These are phyloP conservation scores for Penicillium decumbens DNA, from an alignment of 2,329 filamentous ascomycete species.

Conservation along the genomic window DNA sequence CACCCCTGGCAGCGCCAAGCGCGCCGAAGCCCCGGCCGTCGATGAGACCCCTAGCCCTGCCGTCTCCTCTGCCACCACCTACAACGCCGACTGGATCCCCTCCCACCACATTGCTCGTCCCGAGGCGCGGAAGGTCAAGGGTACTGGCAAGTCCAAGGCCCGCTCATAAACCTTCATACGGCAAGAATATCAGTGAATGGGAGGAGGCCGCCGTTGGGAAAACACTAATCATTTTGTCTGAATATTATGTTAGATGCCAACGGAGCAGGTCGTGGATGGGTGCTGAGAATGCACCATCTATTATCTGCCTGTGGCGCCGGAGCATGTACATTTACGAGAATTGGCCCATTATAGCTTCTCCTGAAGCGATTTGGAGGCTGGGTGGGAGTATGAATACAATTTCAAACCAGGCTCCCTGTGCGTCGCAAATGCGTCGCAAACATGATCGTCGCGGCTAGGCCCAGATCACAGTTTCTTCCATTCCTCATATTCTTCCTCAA, in stretches of 20 bases:
- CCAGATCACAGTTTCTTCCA: slow-evolving; percentile 62
- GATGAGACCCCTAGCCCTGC: slow-evolving; percentile 64
- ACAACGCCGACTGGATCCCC: slow-evolving; percentile 93
- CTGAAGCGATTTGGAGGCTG: slow-evolving; percentile 1
- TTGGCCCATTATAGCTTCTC: slow-evolving; percentile 7
- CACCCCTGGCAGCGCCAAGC: slow-evolving; percentile 60
- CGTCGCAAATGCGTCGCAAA: neutral
- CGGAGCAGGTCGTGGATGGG: neutral
- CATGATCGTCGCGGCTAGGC: neutral
- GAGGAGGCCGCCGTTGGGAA: slow-evolving; percentile 7
- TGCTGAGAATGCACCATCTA: slow-evolving; percentile 17
- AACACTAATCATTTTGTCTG: slow-evolving; percentile 1
- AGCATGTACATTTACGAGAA: slow-evolving; percentile 19
- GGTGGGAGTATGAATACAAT: neutral
- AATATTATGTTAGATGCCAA: slow-evolving; percentile 2
- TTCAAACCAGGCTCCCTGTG: neutral
- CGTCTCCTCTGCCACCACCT: slow-evolving; percentile 66
- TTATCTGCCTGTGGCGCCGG: slow-evolving; percentile 2
- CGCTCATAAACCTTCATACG: slow-evolving; percentile 27
- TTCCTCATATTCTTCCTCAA: slow-evolving; percentile 66
- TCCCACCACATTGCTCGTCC: slow-evolving; percentile 84
- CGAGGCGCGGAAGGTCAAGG: slow-evolving; percentile 59
- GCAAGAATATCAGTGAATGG: slow-evolving; percentile 2
- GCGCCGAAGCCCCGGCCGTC: slow-evolving; percentile 59
- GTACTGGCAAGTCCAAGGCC: slow-evolving; percentile 39